Evolutionary conservation across 2,329 filamentous ascomycete genomes (phyloP).

Genomic region (Hypoxylon sp.): DNA sequence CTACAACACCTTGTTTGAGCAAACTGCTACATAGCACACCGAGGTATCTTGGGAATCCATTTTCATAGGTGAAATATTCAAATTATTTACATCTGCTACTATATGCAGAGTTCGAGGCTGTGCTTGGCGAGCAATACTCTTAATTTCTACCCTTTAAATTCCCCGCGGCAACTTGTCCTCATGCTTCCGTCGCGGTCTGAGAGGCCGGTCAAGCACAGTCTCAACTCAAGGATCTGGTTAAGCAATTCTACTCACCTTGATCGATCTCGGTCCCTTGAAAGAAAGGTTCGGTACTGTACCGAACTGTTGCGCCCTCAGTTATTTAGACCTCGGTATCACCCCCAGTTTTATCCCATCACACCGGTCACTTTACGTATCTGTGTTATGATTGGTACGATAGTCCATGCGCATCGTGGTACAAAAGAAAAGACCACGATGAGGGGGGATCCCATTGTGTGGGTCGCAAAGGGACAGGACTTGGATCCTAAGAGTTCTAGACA

Average conservation of each 20-base stretch:
- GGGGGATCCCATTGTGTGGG: constrained; percentile 35
- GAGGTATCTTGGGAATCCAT: constrained; percentile 9
- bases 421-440: constrained; percentile 23
- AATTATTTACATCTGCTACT: constrained; percentile 2
- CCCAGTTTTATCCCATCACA: constrained; percentile 43
- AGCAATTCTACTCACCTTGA: constrained; percentile 12
- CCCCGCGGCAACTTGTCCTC: constrained; percentile 1
- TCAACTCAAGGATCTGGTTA: constrained; percentile 23
- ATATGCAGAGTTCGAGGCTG: constrained; percentile 11
- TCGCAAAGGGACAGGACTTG: constrained; percentile 26
- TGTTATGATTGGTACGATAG: constrained; percentile 48
- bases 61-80: constrained; percentile 7
- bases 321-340: constrained; percentile 35
- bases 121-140: constrained; percentile 7
- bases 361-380: constrained; percentile 45
- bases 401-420: constrained; percentile 41
- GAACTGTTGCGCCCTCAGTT: constrained; percentile 20
- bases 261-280: constrained; percentile 25
- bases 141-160: constrained; percentile 9
- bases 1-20: not conserved
- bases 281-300: constrained; percentile 27
- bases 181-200: constrained; percentile 1
- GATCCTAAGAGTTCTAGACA: constrained; percentile 43
- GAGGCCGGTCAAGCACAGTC: constrained; percentile 2
- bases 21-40: constrained; percentile 14